These are phyloP conservation scores for Tetrapisispora namnaoensis DNA, from an alignment of 805 yeast species.

Conservation along the genomic window DNA sequence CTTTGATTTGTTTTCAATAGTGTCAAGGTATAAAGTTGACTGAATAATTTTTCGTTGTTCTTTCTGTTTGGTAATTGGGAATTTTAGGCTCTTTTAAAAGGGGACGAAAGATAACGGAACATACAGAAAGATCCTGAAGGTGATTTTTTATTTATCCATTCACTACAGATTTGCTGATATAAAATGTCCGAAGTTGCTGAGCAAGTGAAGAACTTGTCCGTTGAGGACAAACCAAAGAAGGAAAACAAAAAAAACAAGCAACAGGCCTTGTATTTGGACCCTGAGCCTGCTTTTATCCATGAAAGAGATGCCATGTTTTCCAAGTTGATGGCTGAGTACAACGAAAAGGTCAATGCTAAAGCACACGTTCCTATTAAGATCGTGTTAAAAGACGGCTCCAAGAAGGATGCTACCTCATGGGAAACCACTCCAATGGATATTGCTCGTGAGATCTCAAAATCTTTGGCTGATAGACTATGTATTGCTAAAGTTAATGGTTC, in stretches of 20 bases:
- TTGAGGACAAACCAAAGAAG: slow-evolving; percentile 26
- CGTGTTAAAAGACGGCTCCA: slow-evolving; percentile 78
- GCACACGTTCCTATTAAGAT: slow-evolving; percentile 58
- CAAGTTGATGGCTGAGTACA: slow-evolving; percentile 65
- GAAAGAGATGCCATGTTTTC: slow-evolving; percentile 73
- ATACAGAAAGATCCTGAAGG: too few relatives aligned
- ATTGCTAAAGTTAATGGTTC: slow-evolving; percentile 84
- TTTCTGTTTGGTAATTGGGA: too few relatives aligned
- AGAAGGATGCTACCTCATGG: slow-evolving; percentile 70
- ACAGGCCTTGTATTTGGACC: slow-evolving; percentile 45
- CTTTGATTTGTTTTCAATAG: too few relatives aligned
- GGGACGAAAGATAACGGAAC: too few relatives aligned
- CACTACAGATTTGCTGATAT: neutral
- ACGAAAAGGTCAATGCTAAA: slow-evolving; percentile 57
- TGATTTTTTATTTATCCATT: too few relatives aligned
- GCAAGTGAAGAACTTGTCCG: slow-evolving; percentile 35
- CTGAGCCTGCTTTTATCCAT: slow-evolving; percentile 77
- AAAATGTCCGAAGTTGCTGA: slow-evolving; percentile 25
- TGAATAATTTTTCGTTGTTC: too few relatives aligned
- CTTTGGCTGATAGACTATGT: slow-evolving; percentile 81
- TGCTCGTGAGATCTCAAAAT: slow-evolving; percentile 75
- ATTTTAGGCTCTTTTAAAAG: too few relatives aligned
- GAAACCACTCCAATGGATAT: slow-evolving; percentile 86
- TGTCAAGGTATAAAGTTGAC: too few relatives aligned
- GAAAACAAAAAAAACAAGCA: slow-evolving; percentile 36